Base-by-base conservation (phyloP, 2,329 filamentous ascomycete genomes). In the Colletotrichum falcatum region DNA sequence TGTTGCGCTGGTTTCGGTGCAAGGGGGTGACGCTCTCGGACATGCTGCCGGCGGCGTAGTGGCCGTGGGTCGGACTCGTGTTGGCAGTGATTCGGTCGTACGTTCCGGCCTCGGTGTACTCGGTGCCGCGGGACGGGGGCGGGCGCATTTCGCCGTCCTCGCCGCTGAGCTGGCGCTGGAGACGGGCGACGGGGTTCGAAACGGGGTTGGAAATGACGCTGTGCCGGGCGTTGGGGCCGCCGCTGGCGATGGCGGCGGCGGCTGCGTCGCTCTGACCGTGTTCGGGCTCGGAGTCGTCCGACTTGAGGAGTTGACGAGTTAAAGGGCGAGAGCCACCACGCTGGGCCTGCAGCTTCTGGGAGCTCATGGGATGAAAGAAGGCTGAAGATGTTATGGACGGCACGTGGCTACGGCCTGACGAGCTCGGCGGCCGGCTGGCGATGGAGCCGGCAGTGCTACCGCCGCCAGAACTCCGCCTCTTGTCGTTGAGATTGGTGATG, bases 361-460 rank as follows among this genome's bases (percentile, higher is more conserved):
- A 97, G 82, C 95, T 98, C 94, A 99, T 97, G 48, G 96, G 96
- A 28, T 92, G 92, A 78, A 97, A 97, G 83, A 99, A 98, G 64
- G 94, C 95, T 77, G 95, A 92, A 20, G 94, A 94, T 3, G 94
- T 92, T 63, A 99, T 84, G 1, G 92, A 94, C 1, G 96, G 95
- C 26, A 97, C 94, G 84, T 99, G 96, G 51, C 93, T 96, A 77
- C 91, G 89, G 78, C 91, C 94, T 55, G 92, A 86, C 51, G 93
- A 87, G 74, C 91, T 95, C 79, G 70, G 71, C 16, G 72, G 72
- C 9, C 72, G 63, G 61, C 84, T 82, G 44, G 84, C 82, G 46
- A 70, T 44, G 2, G 69, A 71, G 39, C 69, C 69, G 37, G 79
- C 81, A 35, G 83, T 73, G 75, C 85, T 79, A 71, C 80, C 82